These are phyloP conservation scores for Globisporangium mamillatum DNA, from an alignment of 352 stramenopile species.

Conservation along the genomic window DNA sequence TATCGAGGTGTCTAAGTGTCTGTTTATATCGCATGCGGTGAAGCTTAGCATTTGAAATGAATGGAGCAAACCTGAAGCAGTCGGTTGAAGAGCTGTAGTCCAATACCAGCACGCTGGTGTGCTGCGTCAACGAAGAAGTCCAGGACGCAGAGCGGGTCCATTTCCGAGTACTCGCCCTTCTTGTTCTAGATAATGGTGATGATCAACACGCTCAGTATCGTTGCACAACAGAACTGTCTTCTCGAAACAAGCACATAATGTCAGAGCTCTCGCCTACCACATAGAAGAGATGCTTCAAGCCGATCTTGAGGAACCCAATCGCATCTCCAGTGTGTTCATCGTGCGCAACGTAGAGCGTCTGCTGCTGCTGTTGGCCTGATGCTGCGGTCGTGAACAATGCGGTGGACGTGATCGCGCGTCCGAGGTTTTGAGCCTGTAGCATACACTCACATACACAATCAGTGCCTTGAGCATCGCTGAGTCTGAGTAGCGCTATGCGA, in stretches of 20 bases:
- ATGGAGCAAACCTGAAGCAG: slow-evolving; percentile 41
- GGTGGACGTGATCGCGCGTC: slow-evolving; percentile 55
- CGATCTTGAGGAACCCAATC: slow-evolving; percentile 63
- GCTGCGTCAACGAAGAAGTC: slow-evolving; percentile 73
- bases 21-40: neutral
- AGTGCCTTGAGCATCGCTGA: neutral
- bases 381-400: slow-evolving; percentile 30
- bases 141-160: slow-evolving; percentile 73
- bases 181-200: slow-evolving; percentile 27
- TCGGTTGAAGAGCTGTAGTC: slow-evolving; percentile 54
- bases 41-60: neutral
- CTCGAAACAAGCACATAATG: neutral
- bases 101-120: slow-evolving; percentile 58
- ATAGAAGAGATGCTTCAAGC: slow-evolving; percentile 77
- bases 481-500: neutral
- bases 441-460: neutral
- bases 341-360: slow-evolving; percentile 42
- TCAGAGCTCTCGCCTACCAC: slow-evolving; percentile 26
- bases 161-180: slow-evolving; percentile 62
- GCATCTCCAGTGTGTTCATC: slow-evolving; percentile 14
- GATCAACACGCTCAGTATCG: neutral
- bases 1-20: neutral
- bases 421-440: slow-evolving; percentile 54
- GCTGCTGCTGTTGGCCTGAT: slow-evolving; percentile 24
- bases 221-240: neutral